Percentiles rank a stretch among this genome's conserved stretches.
phyloP scores from a whole-genome alignment of 306 rosid genomes.

The Fragaria nilgerrensis region DNA sequence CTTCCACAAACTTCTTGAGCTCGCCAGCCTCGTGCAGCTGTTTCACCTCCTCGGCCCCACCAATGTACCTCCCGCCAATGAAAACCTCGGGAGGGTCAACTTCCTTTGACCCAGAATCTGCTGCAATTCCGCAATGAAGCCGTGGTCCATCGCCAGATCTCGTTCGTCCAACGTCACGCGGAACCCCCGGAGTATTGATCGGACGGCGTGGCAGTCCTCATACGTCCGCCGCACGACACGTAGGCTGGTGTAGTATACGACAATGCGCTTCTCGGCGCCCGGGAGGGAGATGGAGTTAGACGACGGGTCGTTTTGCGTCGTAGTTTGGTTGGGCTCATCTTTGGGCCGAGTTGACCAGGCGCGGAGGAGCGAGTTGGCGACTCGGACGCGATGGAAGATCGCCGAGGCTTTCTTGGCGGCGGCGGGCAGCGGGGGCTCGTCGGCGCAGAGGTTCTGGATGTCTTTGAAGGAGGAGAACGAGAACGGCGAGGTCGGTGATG shows the following conservation, averaged over 20 bases:
- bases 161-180: slow-evolving; percentile 79
- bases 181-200: slow-evolving; percentile 65
- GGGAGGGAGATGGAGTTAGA: slow-evolving; percentile 36
- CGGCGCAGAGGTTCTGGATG: slow-evolving; percentile 64
- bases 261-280: slow-evolving; percentile 62
- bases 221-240: slow-evolving; percentile 81
- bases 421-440: slow-evolving; percentile 40
- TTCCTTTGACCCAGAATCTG: slow-evolving; percentile 45
- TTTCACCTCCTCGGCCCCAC: slow-evolving; percentile 79
- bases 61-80: slow-evolving; percentile 74
- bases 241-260: slow-evolving; percentile 83
- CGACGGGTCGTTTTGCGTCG: slow-evolving; percentile 22
- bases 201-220: slow-evolving; percentile 76
- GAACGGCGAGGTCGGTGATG: slow-evolving; percentile 56
- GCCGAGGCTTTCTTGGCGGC: slow-evolving; percentile 36
- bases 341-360: slow-evolving; percentile 36
- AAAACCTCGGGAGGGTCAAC: slow-evolving; percentile 69
- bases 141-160: slow-evolving; percentile 83
- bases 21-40: slow-evolving; percentile 81
- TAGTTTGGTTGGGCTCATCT: neutral
- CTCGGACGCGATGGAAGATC: slow-evolving; percentile 78
- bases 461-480: slow-evolving; percentile 87
- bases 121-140: slow-evolving; percentile 62
- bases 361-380: slow-evolving; percentile 55
- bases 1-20: slow-evolving; percentile 79